Evolutionary conservation across 2,329 filamentous ascomycete genomes (phyloP).

Genomic region (Aspergillus spinulosporus): DNA sequence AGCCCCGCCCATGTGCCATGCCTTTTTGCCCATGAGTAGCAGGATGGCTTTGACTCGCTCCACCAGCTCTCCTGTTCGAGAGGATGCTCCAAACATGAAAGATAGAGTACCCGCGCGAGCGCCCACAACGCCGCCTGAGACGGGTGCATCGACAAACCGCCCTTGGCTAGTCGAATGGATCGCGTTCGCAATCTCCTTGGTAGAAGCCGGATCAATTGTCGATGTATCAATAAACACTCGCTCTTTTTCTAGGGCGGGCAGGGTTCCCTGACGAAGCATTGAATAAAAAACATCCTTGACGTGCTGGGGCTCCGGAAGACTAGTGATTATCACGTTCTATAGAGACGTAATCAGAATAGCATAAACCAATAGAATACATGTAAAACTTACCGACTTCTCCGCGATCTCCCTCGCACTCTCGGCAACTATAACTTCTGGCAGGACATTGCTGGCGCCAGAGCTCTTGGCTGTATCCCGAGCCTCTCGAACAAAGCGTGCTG

Average conservation of each 20-base stretch:
- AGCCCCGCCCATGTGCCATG: slow-evolving; percentile 81
- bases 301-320: slow-evolving; percentile 84
- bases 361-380: neutral
- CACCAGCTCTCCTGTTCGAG: slow-evolving; percentile 52
- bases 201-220: slow-evolving; percentile 89
- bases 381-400: slow-evolving; percentile 62
- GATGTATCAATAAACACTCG: slow-evolving; percentile 94
- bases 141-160: slow-evolving; percentile 87
- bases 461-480: slow-evolving; percentile 35
- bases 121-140: slow-evolving; percentile 94
- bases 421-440: slow-evolving; percentile 57
- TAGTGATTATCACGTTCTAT: slow-evolving; percentile 83
- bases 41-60: slow-evolving; percentile 68
- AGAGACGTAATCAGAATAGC: slow-evolving; percentile 10
- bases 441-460: slow-evolving; percentile 31
- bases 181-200: slow-evolving; percentile 70
- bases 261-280: slow-evolving; percentile 63
- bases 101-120: slow-evolving; percentile 84
- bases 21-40: slow-evolving; percentile 78
- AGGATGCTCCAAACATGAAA: slow-evolving; percentile 85
- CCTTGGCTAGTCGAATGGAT: slow-evolving; percentile 68
- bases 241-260: slow-evolving; percentile 55
- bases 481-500: slow-evolving; percentile 60
- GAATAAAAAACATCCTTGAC: slow-evolving; percentile 78
- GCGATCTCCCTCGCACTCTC: slow-evolving; percentile 62